A percentile compares a stretch with the other conserved stretches of the same genome.
These are phyloP conservation scores for Odontarrhena argentea DNA, from an alignment of 345 rosid genomes.

Conservation along the genomic window DNA sequence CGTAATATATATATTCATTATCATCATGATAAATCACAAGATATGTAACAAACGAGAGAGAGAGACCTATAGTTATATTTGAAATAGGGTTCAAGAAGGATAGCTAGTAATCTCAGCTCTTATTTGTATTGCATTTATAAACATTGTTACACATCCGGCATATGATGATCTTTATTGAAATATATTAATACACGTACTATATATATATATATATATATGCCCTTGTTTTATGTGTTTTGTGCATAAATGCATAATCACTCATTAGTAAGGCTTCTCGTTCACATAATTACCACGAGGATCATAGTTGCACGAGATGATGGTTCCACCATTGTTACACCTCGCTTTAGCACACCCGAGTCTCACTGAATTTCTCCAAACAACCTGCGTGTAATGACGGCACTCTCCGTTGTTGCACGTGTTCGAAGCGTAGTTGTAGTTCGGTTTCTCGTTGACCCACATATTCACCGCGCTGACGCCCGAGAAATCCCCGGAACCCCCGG, in stretches of 20 bases:
- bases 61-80: no score
- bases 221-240: not conserved
- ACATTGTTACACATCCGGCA: conserved; percentile 15
- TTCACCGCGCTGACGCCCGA: conserved; percentile 28
- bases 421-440: conserved; percentile 22
- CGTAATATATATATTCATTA: no score
- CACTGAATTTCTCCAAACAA: conserved; percentile 40
- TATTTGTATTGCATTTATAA: not conserved
- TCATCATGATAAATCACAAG: no score
- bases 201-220: no score
- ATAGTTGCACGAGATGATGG: conserved; percentile 31
- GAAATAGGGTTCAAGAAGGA: no score
- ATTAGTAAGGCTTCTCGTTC: conserved; percentile 35
- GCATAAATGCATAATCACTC: conserved; percentile 1
- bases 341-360: conserved; percentile 35
- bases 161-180: conserved; percentile 5
- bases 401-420: conserved; percentile 35
- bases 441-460: conserved; percentile 29
- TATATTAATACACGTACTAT: not conserved
- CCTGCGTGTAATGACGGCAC: conserved; percentile 38
- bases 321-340: conserved; percentile 40
- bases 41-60: no score
- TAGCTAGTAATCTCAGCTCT: not conserved
- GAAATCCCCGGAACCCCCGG: not conserved
- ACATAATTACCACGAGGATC: conserved; percentile 28